These are phyloP conservation scores for Cryptosporidium xiaoi DNA, from an alignment of 169 alveolate species.

Conservation along the genomic window DNA sequence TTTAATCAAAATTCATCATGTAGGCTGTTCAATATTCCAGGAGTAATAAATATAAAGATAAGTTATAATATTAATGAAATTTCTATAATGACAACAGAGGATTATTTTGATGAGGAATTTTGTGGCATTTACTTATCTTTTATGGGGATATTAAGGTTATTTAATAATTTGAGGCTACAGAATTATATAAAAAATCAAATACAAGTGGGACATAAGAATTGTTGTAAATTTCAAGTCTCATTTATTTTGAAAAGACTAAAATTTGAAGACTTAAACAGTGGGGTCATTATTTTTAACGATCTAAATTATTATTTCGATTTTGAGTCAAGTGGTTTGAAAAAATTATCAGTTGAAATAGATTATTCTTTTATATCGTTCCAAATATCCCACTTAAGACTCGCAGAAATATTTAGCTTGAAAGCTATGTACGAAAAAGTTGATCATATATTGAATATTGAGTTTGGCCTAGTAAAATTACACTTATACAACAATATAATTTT, in stretches of 20 bases:
- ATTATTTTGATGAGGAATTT: not conserved
- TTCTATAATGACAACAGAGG: not conserved
- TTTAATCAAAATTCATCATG: not conserved
- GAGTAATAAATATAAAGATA: not conserved
- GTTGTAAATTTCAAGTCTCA: not conserved
- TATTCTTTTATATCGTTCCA: too few species aligned
- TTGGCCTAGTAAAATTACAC: too few species aligned
- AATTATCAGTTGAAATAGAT: too few species aligned
- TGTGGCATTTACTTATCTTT: not conserved
- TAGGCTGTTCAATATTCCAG: not conserved
- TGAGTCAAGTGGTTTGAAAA: too few species aligned
- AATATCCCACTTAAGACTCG: too few species aligned
- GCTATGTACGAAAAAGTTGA: too few species aligned
- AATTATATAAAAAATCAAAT: not conserved
- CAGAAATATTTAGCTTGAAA: too few species aligned
- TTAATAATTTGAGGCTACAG: not conserved
- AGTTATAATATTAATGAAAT: not conserved
- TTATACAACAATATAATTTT: too few species aligned
- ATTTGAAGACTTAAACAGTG: constrained; percentile 68
- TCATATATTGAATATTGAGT: too few species aligned
- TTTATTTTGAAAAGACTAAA: constrained; percentile 63
- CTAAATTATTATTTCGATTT: too few species aligned
- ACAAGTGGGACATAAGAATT: not conserved
- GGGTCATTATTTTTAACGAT: not conserved
- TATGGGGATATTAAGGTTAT: not conserved